Evolutionary conservation across 2,329 filamentous ascomycete genomes (phyloP), one percentile per base, ranked within the genome.

Genomic region (Emergomyces orientalis): DNA sequence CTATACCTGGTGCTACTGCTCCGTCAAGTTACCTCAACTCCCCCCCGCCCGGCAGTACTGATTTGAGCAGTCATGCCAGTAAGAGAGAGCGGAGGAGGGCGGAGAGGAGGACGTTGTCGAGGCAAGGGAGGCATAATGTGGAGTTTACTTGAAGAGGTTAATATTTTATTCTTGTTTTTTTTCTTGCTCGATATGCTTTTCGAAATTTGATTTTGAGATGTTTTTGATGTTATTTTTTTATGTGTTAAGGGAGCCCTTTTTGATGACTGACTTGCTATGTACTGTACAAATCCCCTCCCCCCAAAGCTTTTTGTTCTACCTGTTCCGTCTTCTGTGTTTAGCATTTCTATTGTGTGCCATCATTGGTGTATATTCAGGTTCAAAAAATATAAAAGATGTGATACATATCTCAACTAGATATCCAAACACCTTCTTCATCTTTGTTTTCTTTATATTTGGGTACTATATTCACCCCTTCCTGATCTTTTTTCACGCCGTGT

Each of bases 41-140:
- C 0, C 76, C 76, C 37, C 78, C 77, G 9, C 32, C 52, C n/a
- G 52, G 52, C 3, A 80, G 79, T 11, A 81, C 79, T 1, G 80
- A 81, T 63, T 75, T 77, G 25, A 78, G 78, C 41, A 75, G 81
- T 63, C 84, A 82, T 67, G 82, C 81, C 1, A 81, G 78, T 64
- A 84, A 84, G 67, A 76, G 82, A 57, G 72, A 80, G 62, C 73
- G 82, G 63, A 74, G 82, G 69, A 75, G 82, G 61, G 82, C 82
- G 19, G 82, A 84, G 69, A 72, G 82, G 70, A 73, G 82, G 67
- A 78, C 78, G 49, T 73, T 78, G 45, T 74, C 76, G 27, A 72
- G 73, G 59, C 73, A 78, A 65, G 80, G 80, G 60, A 71, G 73
- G 45, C 75, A 75, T 37, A 74, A 75, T 60, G 80, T 81, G 22